Percentiles rank a stretch among this genome's conserved stretches.
Evolutionary conservation across 768 basidiomycete genomes (phyloP).

Genomic region (Agaricus sinodeliciosus): DNA sequence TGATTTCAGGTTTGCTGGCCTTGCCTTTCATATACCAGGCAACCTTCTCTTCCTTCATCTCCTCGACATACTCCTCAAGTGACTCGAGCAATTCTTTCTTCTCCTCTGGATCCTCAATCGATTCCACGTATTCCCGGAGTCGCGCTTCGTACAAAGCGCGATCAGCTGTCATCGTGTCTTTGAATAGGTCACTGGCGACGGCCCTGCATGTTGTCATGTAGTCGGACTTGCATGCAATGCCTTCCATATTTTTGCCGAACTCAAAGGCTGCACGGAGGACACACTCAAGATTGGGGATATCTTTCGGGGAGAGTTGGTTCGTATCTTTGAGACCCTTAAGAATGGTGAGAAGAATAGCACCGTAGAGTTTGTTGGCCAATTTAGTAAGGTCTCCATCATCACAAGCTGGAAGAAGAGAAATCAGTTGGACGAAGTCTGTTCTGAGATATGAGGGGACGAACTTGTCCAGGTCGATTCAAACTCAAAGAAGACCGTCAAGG

Average conservation of each 20-base stretch:
- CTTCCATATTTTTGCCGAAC: slow-evolving; percentile 21
- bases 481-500: slow-evolving; percentile 24
- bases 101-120: slow-evolving; percentile 17
- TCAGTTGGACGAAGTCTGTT: not conserved
- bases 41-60: slow-evolving; percentile 16
- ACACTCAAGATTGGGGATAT: slow-evolving; percentile 26
- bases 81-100: slow-evolving; percentile 14
- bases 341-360: slow-evolving; percentile 25
- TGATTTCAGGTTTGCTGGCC: slow-evolving; percentile 18
- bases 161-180: slow-evolving; percentile 21
- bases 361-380: slow-evolving; percentile 27
- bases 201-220: slow-evolving; percentile 28
- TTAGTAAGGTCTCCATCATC: slow-evolving; percentile 25
- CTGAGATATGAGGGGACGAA: slow-evolving; percentile 14
- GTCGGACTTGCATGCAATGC: slow-evolving; percentile 14
- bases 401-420: slow-evolving; percentile 19
- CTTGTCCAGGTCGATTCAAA: slow-evolving; percentile 24
- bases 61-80: slow-evolving; percentile 15
- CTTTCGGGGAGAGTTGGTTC: slow-evolving; percentile 20
- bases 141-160: slow-evolving; percentile 22
- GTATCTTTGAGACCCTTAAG: slow-evolving; percentile 25
- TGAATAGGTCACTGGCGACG: slow-evolving; percentile 25
- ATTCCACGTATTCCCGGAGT: slow-evolving; percentile 23
- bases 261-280: slow-evolving; percentile 21
- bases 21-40: slow-evolving; percentile 25